Evolutionary conservation across 73 alveolate species (phyloP).

Genomic region (Paramecium bursaria): DNA sequence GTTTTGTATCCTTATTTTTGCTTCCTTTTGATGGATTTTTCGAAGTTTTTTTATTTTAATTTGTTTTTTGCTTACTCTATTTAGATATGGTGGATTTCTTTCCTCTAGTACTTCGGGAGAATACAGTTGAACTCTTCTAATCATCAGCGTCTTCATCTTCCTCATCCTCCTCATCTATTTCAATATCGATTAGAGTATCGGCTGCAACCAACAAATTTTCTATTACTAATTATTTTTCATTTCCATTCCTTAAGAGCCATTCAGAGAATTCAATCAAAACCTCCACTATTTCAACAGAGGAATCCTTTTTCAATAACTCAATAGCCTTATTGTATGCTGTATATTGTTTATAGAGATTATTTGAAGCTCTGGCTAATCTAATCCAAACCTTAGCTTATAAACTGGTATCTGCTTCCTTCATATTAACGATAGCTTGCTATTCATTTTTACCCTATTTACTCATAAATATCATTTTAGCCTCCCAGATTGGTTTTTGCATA

Average conservation of each 20-base stretch:
- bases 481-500: slow-evolving; percentile 96
- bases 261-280: slow-evolving; percentile 95
- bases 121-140: slow-evolving; percentile 80
- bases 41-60: slow-evolving; percentile 74
- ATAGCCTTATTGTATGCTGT: slow-evolving; percentile 96
- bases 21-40: slow-evolving; percentile 84
- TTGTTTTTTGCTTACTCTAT: slow-evolving; percentile 58
- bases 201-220: slow-evolving; percentile 94
- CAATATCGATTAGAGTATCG: slow-evolving; percentile 95
- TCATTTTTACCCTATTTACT: slow-evolving; percentile 98
- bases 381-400: slow-evolving; percentile 97
- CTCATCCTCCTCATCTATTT: slow-evolving; percentile 97
- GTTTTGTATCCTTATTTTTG: slow-evolving; percentile 76
- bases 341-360: slow-evolving; percentile 89
- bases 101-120: slow-evolving; percentile 72
- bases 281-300: slow-evolving; percentile 94
- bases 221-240: slow-evolving; percentile 91
- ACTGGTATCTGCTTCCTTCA: slow-evolving; percentile 96
- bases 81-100: slow-evolving; percentile 68
- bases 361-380: slow-evolving; percentile 95
- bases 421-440: slow-evolving; percentile 90
- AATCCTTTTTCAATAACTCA: slow-evolving; percentile 93
- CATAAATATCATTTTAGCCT: slow-evolving; percentile 95
- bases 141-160: slow-evolving; percentile 89
- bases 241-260: slow-evolving; percentile 94